phyloP scores from a whole-genome alignment of 768 basidiomycete genomes.

The Leccinum disarticulatum region DNA sequence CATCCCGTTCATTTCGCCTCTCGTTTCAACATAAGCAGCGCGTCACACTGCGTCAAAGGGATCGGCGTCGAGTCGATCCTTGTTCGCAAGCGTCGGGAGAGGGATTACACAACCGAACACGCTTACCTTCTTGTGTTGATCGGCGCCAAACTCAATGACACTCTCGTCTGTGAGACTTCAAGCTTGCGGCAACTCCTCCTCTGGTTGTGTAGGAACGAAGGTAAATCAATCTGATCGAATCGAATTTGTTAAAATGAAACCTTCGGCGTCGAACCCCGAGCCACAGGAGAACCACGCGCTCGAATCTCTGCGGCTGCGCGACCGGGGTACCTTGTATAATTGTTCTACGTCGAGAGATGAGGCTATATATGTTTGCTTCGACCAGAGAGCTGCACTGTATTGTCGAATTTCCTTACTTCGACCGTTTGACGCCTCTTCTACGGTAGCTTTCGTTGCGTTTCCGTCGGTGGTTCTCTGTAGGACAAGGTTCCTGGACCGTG shows the following conservation, averaged over 20 bases:
- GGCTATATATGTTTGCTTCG: constrained; percentile 15
- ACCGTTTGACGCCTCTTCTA: neutral
- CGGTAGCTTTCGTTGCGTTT: neutral
- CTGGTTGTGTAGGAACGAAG: constrained; percentile 18
- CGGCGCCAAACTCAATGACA: constrained; percentile 14
- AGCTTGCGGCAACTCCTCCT: constrained; percentile 1
- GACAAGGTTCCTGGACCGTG: neutral
- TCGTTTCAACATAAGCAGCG: neutral
- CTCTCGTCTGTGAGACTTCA: constrained; percentile 2
- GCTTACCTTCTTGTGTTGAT: constrained; percentile 7
- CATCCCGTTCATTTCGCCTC: constrained; percentile 11
- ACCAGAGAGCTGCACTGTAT: constrained; percentile 5
- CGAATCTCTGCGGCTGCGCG: constrained; percentile 24
- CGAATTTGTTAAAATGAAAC: constrained; percentile 20
- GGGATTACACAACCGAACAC: constrained; percentile 2
- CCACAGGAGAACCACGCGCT: constrained; percentile 18
- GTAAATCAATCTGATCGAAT: constrained; percentile 24
- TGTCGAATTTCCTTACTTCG: constrained; percentile 14
- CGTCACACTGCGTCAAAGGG: constrained; percentile 6
- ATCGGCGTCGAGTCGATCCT: constrained; percentile 17
- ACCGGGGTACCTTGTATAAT: constrained; percentile 15
- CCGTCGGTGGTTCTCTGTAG: neutral
- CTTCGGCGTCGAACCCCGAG: constrained; percentile 19
- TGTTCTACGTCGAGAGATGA: constrained; percentile 12
- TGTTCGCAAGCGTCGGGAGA: constrained; percentile 5